A percentile compares a stretch with the other conserved stretches of the same genome.
phyloP scores from a whole-genome alignment of 805 yeast genomes.

The Pichia occidentalis region DNA sequence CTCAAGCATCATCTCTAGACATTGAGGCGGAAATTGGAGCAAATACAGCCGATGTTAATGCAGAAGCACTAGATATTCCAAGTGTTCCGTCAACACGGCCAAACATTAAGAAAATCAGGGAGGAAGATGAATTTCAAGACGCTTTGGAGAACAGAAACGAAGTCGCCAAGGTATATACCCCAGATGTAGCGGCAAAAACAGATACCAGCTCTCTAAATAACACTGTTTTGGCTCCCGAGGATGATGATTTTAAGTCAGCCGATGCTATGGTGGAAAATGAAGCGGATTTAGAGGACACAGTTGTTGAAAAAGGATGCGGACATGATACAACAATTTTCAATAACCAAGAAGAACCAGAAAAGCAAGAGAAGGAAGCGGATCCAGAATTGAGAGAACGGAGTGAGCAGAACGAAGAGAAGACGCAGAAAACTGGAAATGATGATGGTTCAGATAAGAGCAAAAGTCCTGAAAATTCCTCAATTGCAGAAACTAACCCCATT shows the following conservation, averaged over 20 bases:
- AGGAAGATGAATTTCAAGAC: neutral
- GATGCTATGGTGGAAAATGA: no score
- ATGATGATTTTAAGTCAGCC: no score
- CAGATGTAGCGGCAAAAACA: no score
- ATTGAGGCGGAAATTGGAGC: no score
- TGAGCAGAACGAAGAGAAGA: neutral
- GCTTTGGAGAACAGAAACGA: no score
- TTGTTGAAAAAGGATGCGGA: neutral
- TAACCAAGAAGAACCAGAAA: slow-evolving; percentile 1
- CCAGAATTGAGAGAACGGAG: neutral
- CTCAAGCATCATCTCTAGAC: slow-evolving; percentile 1
- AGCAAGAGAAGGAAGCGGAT: slow-evolving; percentile 1
- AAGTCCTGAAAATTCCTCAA: no score
- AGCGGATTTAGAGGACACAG: neutral
- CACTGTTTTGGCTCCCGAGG: no score
- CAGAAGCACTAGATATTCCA: slow-evolving; percentile 3
- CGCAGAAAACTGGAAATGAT: neutral
- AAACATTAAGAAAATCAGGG: neutral
- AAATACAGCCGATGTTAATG: neutral
- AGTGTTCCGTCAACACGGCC: slow-evolving; percentile 9
- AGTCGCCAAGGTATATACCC: no score
- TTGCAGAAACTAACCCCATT: no score
- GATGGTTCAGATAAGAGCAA: no score
- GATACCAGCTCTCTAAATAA: no score
- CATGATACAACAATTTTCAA: no score